These are phyloP conservation scores for Apiotrichum mycotoxinovorans DNA, from an alignment of 1,284 basidiomycete species.

Conservation along the genomic window DNA sequence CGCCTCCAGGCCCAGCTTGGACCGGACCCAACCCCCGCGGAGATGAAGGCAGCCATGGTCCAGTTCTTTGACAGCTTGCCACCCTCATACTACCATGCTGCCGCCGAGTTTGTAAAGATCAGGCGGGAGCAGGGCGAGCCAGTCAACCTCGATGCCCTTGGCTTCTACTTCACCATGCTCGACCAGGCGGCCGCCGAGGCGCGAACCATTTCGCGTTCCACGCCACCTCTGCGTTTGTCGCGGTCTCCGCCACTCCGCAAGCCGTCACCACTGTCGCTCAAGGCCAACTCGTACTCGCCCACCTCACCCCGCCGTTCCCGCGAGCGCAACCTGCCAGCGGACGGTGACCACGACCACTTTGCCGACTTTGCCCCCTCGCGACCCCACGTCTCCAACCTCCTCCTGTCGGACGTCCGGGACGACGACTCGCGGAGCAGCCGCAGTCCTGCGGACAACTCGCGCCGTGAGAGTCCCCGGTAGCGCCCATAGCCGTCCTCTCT, in stretches of 20 bases:
- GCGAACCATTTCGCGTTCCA: background rate
- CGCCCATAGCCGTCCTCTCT: too few species aligned
- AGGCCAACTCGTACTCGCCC: background rate
- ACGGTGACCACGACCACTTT: background rate
- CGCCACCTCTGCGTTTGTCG: background rate
- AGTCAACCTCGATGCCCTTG: constrained; percentile 17
- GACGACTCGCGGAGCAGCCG: background rate
- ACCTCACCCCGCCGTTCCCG: background rate
- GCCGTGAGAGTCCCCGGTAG: too few species aligned
- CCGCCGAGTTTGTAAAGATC: constrained; percentile 5
- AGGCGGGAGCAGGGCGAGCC: background rate
- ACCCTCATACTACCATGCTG: constrained; percentile 9
- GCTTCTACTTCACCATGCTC: constrained; percentile 12
- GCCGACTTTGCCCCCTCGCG: constrained; percentile 15
- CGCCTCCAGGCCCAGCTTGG: constrained; percentile 8
- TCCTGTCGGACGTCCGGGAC: background rate
- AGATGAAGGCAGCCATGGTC: background rate
- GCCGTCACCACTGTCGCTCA: background rate
- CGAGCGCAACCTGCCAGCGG: background rate
- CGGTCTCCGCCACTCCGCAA: background rate
- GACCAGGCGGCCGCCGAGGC: constrained; percentile 8
- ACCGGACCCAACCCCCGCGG: background rate
- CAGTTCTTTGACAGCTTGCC: constrained; percentile 13
- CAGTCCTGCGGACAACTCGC: too few species aligned
- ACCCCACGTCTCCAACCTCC: constrained; percentile 13